A percentile compares a stretch with the other conserved stretches of the same genome.
These are phyloP conservation scores for Eutypa lata DNA, from an alignment of 2,329 filamentous ascomycete species.

Conservation along the genomic window DNA sequence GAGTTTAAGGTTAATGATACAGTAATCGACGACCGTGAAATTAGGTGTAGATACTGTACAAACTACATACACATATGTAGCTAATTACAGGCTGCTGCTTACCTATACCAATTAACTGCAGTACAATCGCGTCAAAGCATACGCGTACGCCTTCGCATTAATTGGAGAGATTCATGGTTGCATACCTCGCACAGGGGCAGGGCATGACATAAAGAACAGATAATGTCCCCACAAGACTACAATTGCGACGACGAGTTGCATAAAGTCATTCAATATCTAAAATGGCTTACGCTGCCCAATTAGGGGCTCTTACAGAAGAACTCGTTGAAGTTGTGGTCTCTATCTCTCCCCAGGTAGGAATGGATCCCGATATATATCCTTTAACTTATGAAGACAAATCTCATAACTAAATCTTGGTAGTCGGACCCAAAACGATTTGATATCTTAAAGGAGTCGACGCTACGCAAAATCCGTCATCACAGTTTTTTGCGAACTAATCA, in stretches of 20 bases:
- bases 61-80: neutral
- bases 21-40: too few relatives aligned
- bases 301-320: conserved; percentile 65
- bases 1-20: too few relatives aligned
- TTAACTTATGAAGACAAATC: conserved; percentile 13
- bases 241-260: neutral
- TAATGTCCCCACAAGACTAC: neutral
- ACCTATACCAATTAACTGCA: too few relatives aligned
- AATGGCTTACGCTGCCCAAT: conserved; percentile 70
- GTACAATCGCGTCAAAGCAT: too few relatives aligned
- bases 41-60: too few relatives aligned
- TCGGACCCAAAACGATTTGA: conserved; percentile 36
- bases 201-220: neutral
- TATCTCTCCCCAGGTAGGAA: conserved; percentile 49
- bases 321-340: conserved; percentile 64
- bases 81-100: too few relatives aligned
- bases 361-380: neutral
- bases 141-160: too few relatives aligned
- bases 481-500: conserved; percentile 68
- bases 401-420: conserved; percentile 19
- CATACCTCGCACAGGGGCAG: neutral
- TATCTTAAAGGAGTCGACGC: conserved; percentile 43
- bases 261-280: neutral
- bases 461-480: conserved; percentile 52
- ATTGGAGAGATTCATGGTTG: neutral